Base-by-base conservation (phyloP, 179 eudicot genomes). In the Sideroxylon spinosum region DNA sequence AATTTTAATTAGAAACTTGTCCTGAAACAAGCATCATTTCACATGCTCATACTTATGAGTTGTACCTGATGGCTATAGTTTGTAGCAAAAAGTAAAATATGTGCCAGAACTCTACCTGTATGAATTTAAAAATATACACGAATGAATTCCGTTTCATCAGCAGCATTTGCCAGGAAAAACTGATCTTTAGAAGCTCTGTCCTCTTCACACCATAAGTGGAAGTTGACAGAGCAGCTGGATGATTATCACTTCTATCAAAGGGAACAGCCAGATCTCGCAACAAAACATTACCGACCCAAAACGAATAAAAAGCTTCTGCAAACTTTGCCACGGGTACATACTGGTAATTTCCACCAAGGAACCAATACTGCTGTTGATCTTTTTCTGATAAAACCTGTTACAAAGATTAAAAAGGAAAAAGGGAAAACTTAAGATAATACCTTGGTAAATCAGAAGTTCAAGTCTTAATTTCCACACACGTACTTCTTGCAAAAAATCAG, bases 401-500 rank as follows among this genome's bases (percentile, higher is more conserved):
- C n/a, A 62, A 73, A 32, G 7, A 32, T 50, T 25, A 25, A 26
- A 67, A 56, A 1, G 4, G 22, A 25, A 7, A 9, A 62, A 28
- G 32, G 8, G 8, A 71, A 44, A 49, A 1, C 8, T 14, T 37
- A 4, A 26, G 10, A 11, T 59, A 60, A 78, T 37, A 64, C 16
- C 13, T 20, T 63, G 60, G 49, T 17, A 66, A 52, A 65, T 32
- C 44, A 12, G 0, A 67, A 26, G 19, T 6, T 48, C 12, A 56
- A 57, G 50, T 13, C 26, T 59, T 23, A 78, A 78, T 52, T 80
- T 70, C 48, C 48, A 53, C 29, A 13, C 25, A 66, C 89, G 16
- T 87, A 92, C 97, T 86, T 91, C 97, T 81, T 92, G 97, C 79
- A 92, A 81, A 57, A 90, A 90, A 79, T 91, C 97, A 57, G 97